A percentile compares a stretch with the other conserved stretches of the same genome.
These are phyloP conservation scores for Ceraceosorus guamensis DNA, from an alignment of 1,284 basidiomycete species.

Conservation along the genomic window DNA sequence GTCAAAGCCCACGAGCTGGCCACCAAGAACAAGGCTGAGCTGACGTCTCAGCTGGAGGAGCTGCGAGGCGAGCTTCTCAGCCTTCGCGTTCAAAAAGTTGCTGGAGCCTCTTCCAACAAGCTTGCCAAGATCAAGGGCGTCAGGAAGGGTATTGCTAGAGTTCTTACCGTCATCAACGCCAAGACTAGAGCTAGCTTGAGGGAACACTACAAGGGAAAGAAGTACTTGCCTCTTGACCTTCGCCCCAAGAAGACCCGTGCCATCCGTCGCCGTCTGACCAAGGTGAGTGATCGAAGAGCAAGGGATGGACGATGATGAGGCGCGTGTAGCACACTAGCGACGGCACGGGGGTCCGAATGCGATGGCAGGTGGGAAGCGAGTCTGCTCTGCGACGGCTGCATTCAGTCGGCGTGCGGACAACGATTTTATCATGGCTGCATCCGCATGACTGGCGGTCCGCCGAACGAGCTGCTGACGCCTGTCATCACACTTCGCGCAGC, in stretches of 20 bases:
- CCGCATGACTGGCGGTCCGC: no score
- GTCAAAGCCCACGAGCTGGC: constrained; percentile 98
- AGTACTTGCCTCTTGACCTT: constrained; percentile 93
- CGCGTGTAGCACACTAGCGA: not conserved
- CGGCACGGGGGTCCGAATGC: not conserved
- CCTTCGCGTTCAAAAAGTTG: constrained; percentile 95
- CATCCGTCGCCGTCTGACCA: constrained; percentile 88
- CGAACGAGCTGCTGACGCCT: not conserved
- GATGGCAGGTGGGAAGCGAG: not conserved
- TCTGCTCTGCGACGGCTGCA: not conserved
- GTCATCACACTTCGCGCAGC: constrained; percentile 14
- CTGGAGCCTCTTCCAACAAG: constrained; percentile 90
- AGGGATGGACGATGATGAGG: not conserved
- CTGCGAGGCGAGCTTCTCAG: constrained; percentile 88
- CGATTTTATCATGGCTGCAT: no score
- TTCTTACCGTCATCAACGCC: constrained; percentile 96
- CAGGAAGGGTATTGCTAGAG: constrained; percentile 98
- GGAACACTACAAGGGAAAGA: constrained; percentile 97
- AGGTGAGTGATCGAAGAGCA: constrained; percentile 55
- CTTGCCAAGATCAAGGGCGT: constrained; percentile 93
- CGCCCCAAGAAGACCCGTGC: constrained; percentile 97
- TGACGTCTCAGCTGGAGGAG: constrained; percentile 87
- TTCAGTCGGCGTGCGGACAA: not conserved
- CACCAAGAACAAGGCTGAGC: constrained; percentile 97
- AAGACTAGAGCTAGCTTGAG: constrained; percentile 94